Percentiles rank a stretch among this genome's conserved stretches.
These are phyloP conservation scores for Dactylellina parvicollis DNA, from an alignment of 2,329 filamentous ascomycete genomes.

Conservation along the genomic window DNA sequence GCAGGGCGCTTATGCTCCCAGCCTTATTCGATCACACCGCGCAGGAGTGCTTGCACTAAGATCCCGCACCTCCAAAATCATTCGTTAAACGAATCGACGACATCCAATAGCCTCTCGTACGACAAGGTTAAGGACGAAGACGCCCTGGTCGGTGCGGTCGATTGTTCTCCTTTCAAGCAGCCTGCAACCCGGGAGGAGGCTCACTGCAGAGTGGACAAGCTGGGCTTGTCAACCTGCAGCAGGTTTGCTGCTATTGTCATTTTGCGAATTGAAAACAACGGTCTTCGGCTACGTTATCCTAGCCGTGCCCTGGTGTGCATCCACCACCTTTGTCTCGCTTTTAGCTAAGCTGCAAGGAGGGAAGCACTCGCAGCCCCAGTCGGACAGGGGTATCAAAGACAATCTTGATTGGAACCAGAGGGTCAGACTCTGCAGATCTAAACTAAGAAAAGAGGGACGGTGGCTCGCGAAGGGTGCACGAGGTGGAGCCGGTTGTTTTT, in stretches of 20 bases:
- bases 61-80: constrained; percentile 42
- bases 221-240: constrained; percentile 17
- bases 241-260: constrained; percentile 17
- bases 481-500: constrained; percentile 47
- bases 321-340: constrained; percentile 6
- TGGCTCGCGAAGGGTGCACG: constrained; percentile 28
- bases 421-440: constrained; percentile 42
- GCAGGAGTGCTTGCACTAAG: constrained; percentile 38
- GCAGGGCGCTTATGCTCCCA: constrained; percentile 45
- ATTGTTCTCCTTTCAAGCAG: constrained; percentile 7
- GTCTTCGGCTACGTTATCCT: constrained; percentile 45
- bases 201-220: constrained; percentile 7
- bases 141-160: constrained; percentile 12
- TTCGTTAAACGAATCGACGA: constrained; percentile 27
- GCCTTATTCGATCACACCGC: constrained; percentile 44
- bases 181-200: constrained; percentile 14
- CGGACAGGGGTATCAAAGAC: constrained; percentile 23
- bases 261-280: constrained; percentile 30
- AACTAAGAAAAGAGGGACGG: constrained; percentile 29
- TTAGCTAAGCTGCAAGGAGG: constrained; percentile 42
- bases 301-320: constrained; percentile 18
- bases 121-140: constrained; percentile 11
- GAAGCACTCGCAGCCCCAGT: constrained; percentile 37
- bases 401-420: constrained; percentile 28
- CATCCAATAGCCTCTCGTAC: constrained; percentile 34